Conservation (phyloP, 108 stramenopile species). For the Skeletonema tropicum region DNA sequence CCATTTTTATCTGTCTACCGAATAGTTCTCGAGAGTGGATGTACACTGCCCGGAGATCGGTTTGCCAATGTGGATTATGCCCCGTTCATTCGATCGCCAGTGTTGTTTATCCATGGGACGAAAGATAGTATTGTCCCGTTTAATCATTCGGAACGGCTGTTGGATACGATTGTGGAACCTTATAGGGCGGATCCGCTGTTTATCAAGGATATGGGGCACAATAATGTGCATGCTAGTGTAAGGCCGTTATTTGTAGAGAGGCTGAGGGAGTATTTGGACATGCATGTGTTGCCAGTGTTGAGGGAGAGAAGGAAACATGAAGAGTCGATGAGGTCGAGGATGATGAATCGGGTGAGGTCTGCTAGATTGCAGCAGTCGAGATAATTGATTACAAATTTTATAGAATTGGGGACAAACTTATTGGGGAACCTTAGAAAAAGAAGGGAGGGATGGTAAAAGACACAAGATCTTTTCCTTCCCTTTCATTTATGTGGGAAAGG, state of each 20-base stretch:
- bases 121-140: constrained; percentile 95
- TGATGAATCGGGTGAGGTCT: constrained; percentile 2
- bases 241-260: constrained; percentile 82
- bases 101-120: constrained; percentile 92
- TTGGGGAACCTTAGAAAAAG: neutral
- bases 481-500: neutral
- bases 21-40: constrained; percentile 92
- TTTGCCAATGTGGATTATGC: constrained; percentile 94
- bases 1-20: constrained; percentile 94
- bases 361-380: neutral
- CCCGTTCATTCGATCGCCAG: constrained; percentile 74
- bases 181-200: constrained; percentile 76
- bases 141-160: constrained; percentile 86
- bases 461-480: neutral
- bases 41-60: constrained; percentile 94
- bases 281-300: constrained; percentile 65
- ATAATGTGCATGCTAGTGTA: constrained; percentile 85
- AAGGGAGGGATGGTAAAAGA: neutral
- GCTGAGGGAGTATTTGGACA: constrained; percentile 77
- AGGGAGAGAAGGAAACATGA: constrained; percentile 2
- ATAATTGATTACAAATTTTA: constrained; percentile 2
- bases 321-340: neutral
- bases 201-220: constrained; percentile 93
- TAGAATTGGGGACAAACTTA: neutral
- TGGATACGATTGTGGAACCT: constrained; percentile 58